Percentiles rank a stretch among this genome's conserved stretches.
Conservation (phyloP, 2,329 filamentous ascomycete genomes). For the Hypoxylon sp. region DNA sequence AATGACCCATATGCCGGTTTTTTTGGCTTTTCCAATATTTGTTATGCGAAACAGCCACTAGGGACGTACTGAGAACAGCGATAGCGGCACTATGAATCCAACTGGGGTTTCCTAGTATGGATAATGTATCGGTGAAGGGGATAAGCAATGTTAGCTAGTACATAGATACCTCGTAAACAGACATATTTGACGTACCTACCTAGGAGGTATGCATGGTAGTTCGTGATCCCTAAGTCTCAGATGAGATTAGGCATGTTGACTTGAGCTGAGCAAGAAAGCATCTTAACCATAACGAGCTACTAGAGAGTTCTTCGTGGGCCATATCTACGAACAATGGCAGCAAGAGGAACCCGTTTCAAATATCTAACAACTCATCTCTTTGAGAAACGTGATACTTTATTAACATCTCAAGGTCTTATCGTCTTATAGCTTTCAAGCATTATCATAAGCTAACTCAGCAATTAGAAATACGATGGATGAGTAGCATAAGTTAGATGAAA, state of each 20-base stretch:
- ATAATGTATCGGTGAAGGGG: background rate
- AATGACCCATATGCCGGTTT: background rate
- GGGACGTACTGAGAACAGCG: background rate
- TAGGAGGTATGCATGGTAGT: no score
- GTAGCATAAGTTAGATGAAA: background rate
- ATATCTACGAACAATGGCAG: background rate
- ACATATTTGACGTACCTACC: background rate
- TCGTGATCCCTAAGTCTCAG: no score
- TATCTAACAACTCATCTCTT: background rate
- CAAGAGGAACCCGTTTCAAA: background rate
- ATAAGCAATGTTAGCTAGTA: background rate
- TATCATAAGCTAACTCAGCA: background rate
- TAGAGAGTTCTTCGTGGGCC: background rate
- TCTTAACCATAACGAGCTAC: background rate
- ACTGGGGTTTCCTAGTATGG: background rate
- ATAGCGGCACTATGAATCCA: background rate
- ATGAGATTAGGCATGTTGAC: background rate
- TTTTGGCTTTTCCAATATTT: background rate
- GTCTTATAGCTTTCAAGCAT: background rate
- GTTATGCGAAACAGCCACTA: background rate
- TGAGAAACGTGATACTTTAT: background rate
- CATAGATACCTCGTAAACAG: background rate
- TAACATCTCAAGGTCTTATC: background rate
- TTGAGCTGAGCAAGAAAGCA: background rate
- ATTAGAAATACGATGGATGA: background rate